Evolutionary conservation across 1,284 basidiomycete species (phyloP), one percentile per base, ranked within the genome.

Genomic region (Cryptococcus sp.): DNA sequence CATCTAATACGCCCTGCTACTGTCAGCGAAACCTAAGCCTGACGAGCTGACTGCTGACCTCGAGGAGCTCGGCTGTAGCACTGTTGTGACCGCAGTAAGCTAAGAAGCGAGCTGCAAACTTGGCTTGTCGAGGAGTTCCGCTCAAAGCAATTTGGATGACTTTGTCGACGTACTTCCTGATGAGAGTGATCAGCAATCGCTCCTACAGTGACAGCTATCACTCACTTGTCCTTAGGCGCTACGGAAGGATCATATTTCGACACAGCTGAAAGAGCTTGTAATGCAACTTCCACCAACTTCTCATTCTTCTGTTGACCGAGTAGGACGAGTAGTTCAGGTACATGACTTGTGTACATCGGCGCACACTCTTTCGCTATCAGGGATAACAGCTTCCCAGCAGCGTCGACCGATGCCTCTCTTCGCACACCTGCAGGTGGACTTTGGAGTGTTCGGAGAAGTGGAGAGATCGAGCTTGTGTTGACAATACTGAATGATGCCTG

Each of bases 391-490:
- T 62, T 58, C 3, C 59, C 61, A 1, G 80, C 74, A 3, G 68
- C 63, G 2, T 58, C 53, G 0, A 62, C 59, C 3, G 56, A 56
- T 1, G 43, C 54, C 11, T 62, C 62, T 4, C 54, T 53, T 7
- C 59, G 58, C 4, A 50, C 48, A 38, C 54, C 49, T 1, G 52
- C 11, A 0, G 53, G 50, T 1, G 65, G 52, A 46, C 58, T 59
- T 57, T 84, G 82, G 2, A 92, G 68, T 7, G 84, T 83, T 65
- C 86, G 74, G 50, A 82, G 64, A 5, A 98, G 81, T 0, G 86
- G 86, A 0, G 91, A 86, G 23, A 98, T 82, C 1, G 88, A 88
- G 0, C 91, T 90, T 48, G 87, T 84, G 70, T 96, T 96, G 67
- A 95, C 67, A 57, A 94, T 80, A 50, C 86, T 83, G 58, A 88